Evolutionary conservation across 768 basidiomycete species (phyloP).

Genomic region (Lactarius trivialis): DNA sequence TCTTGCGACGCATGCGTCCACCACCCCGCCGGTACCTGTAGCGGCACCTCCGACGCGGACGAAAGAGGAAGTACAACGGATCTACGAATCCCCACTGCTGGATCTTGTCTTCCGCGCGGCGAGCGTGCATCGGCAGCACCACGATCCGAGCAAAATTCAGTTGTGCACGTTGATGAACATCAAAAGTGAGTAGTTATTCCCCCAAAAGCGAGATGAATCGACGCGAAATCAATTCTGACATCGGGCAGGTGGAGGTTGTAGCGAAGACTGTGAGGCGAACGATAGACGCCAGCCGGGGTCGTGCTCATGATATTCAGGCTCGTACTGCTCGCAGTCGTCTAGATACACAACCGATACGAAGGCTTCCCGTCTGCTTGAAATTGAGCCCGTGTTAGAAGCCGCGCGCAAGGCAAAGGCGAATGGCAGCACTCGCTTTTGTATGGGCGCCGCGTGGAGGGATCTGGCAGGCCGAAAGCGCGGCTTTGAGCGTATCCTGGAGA

Average conservation of each 20-base stretch:
- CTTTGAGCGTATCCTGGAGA: conserved; percentile 86
- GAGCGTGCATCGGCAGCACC: conserved; percentile 74
- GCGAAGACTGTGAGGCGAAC: conserved; percentile 76
- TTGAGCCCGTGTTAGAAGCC: conserved; percentile 89
- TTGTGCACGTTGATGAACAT: conserved; percentile 98
- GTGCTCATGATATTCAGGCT: conserved; percentile 46
- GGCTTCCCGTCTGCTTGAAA: conserved; percentile 78
- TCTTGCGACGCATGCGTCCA: conserved; percentile 57
- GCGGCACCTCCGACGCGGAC: conserved; percentile 42
- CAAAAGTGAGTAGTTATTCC: conserved; percentile 62
- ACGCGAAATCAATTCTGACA: conserved; percentile 20
- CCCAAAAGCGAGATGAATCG: conserved; percentile 25
- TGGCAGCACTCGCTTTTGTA: conserved; percentile 96
- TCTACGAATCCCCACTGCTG: conserved; percentile 82
- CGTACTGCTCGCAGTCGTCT: conserved; percentile 98
- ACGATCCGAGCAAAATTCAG: conserved; percentile 88
- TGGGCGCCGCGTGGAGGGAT: conserved; percentile 98
- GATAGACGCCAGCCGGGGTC: conserved; percentile 10
- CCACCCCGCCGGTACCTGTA: conserved; percentile 10
- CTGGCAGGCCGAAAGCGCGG: conserved; percentile 88
- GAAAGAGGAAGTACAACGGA: conserved; percentile 70
- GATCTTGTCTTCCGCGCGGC: conserved; percentile 87
- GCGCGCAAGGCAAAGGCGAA: conserved; percentile 93
- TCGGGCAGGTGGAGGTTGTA: conserved; percentile 79
- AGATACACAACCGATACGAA: conserved; percentile 83